phyloP scores from a whole-genome alignment of 2,329 filamentous ascomycete species.

The Diaporthe ilicicola region DNA sequence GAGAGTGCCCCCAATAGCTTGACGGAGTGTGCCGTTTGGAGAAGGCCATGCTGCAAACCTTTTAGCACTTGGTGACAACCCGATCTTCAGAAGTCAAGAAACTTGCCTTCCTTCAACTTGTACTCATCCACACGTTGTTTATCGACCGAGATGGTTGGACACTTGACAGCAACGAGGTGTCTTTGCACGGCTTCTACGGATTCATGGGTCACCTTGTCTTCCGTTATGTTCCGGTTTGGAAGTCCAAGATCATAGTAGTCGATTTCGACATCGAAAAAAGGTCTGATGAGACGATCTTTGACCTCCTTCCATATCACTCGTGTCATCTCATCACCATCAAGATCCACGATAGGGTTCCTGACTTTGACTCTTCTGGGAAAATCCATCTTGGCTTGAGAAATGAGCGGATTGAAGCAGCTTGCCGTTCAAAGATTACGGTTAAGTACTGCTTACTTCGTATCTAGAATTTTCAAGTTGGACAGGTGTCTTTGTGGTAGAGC shows the following conservation, averaged over 20 bases:
- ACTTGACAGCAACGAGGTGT: conserved; percentile 98
- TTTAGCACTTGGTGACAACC: too few relatives aligned
- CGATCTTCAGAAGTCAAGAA: too few relatives aligned
- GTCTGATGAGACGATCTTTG: conserved; percentile 98
- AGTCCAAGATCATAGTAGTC: conserved; percentile 98
- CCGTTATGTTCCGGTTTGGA: conserved; percentile 92
- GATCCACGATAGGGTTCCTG: conserved; percentile 97
- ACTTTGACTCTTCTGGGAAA: conserved; percentile 53
- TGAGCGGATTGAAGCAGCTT: too few relatives aligned
- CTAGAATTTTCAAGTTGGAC: too few relatives aligned
- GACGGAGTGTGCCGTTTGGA: conserved; percentile 88
- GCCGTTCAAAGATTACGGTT: too few relatives aligned
- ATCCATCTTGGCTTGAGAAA: too few relatives aligned
- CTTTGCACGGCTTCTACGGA: conserved; percentile 98
- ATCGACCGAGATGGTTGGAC: conserved; percentile 97
- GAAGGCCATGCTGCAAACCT: conserved; percentile 73
- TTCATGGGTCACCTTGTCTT: conserved; percentile 94
- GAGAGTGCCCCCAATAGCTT: conserved; percentile 86
- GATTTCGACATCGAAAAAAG: conserved; percentile 94
- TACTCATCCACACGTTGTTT: conserved; percentile 97
- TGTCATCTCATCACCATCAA: conserved; percentile 96
- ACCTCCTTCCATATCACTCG: conserved; percentile 98
- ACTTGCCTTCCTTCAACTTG: conserved; percentile 90
- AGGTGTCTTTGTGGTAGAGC: too few relatives aligned
- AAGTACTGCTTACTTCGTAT: too few relatives aligned